A percentile compares a stretch with the other conserved stretches of the same genome.
These are phyloP conservation scores for Paraconiothyrium sp. DNA, from an alignment of 2,329 filamentous ascomycete genomes.

Conservation along the genomic window DNA sequence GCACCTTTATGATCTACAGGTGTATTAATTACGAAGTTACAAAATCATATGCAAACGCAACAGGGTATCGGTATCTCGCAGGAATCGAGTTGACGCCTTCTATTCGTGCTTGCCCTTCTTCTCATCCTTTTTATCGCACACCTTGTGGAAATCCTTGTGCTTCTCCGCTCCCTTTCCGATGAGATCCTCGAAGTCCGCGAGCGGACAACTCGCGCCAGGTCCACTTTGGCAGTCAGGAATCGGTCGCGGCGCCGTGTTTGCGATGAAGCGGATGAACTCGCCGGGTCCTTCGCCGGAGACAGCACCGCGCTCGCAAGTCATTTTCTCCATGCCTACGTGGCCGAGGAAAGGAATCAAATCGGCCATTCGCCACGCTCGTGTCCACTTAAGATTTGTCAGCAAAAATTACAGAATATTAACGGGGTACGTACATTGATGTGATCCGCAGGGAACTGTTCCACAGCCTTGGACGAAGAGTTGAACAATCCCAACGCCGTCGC, in stretches of 20 bases:
- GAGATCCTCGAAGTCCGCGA: slow-evolving; percentile 54
- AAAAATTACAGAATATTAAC: no score
- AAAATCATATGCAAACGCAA: background rate
- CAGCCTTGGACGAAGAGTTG: slow-evolving; percentile 71
- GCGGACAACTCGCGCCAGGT: slow-evolving; percentile 60
- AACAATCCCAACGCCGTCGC: slow-evolving; percentile 73
- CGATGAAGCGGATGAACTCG: slow-evolving; percentile 62
- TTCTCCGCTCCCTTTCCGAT: slow-evolving; percentile 52
- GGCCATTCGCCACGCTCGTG: slow-evolving; percentile 70
- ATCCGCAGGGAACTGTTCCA: slow-evolving; percentile 69
- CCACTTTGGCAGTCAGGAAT: slow-evolving; percentile 59
- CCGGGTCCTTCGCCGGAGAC: slow-evolving; percentile 56
- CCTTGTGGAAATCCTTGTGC: slow-evolving; percentile 40
- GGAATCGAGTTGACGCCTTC: background rate
- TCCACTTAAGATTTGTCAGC: slow-evolving; percentile 54
- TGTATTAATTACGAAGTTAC: no score
- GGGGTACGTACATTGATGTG: slow-evolving; percentile 46
- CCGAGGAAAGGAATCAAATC: slow-evolving; percentile 71
- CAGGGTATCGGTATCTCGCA: background rate
- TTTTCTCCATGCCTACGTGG: slow-evolving; percentile 71
- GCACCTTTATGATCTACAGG: no score
- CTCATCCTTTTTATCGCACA: slow-evolving; percentile 37
- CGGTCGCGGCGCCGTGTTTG: slow-evolving; percentile 60
- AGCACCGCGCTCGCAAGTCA: slow-evolving; percentile 65
- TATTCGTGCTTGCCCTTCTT: slow-evolving; percentile 1